These are phyloP conservation scores for Sesbania bispinosa DNA, from an alignment of 306 rosid species.

Conservation along the genomic window DNA sequence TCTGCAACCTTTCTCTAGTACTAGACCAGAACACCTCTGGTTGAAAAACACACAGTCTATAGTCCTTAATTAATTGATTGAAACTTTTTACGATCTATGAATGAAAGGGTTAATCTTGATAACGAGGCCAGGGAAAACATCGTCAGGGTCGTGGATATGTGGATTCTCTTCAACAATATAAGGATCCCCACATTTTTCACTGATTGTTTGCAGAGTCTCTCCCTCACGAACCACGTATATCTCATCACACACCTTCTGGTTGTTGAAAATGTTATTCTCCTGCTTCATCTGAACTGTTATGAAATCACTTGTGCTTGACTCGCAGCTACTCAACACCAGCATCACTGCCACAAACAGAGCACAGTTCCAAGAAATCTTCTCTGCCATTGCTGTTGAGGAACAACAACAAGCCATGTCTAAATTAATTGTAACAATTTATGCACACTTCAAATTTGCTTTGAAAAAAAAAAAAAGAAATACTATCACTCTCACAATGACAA, in stretches of 20 bases:
- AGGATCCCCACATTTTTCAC: conserved; percentile 88
- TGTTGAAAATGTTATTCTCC: background rate
- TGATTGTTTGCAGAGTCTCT: conserved; percentile 77
- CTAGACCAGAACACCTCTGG: too few relatives aligned
- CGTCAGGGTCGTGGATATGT: conserved; percentile 83
- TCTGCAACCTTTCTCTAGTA: too few relatives aligned
- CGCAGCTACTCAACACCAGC: conserved; percentile 36
- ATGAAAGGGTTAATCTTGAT: conserved; percentile 75
- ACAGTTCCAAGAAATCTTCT: conserved; percentile 38
- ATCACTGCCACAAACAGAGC: conserved; percentile 32
- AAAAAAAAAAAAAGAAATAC: too few relatives aligned
- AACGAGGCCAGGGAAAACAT: conserved; percentile 84
- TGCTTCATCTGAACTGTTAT: background rate
- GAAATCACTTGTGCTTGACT: conserved; percentile 33
- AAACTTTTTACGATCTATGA: background rate
- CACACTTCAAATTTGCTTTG: too few relatives aligned
- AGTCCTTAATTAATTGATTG: too few relatives aligned
- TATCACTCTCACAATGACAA: background rate
- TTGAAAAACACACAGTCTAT: too few relatives aligned
- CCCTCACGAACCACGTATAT: conserved; percentile 85
- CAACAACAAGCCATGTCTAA: conserved; percentile 28
- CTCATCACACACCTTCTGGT: conserved; percentile 61
- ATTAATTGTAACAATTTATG: background rate
- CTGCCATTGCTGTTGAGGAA: conserved; percentile 37
- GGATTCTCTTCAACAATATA: conserved; percentile 85